phyloP scores from a whole-genome alignment of 257 asterid species.

The Apocynum venetum region DNA sequence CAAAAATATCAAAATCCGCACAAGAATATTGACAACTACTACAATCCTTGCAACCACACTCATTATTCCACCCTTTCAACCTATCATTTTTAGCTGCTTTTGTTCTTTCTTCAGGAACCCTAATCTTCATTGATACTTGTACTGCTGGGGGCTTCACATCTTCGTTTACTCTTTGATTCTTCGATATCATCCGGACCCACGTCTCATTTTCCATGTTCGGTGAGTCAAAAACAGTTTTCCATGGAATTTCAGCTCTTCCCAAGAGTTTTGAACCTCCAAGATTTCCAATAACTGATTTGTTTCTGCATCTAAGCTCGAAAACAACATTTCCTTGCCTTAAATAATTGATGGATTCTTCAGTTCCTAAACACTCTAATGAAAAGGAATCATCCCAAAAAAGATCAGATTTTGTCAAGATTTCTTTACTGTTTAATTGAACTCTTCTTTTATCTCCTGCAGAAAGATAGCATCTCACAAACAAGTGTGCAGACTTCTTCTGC shows the following conservation, averaged over 20 bases:
- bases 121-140: slow-evolving; percentile 37
- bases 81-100: slow-evolving; percentile 1
- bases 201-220: slow-evolving; percentile 36
- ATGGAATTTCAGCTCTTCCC: slow-evolving; percentile 53
- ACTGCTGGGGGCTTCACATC: slow-evolving; percentile 49
- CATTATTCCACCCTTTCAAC: slow-evolving; percentile 9
- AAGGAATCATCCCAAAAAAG: slow-evolving; percentile 46
- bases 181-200: slow-evolving; percentile 43
- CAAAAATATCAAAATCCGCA: slow-evolving; percentile 24
- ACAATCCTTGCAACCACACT: slow-evolving; percentile 19
- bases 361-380: slow-evolving; percentile 44
- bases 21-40: neutral
- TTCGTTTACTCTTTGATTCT: slow-evolving; percentile 14
- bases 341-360: slow-evolving; percentile 29
- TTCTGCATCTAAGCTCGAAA: slow-evolving; percentile 58
- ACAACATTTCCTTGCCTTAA: slow-evolving; percentile 33
- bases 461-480: slow-evolving; percentile 62
- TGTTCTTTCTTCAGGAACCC: neutral
- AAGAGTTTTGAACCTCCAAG: slow-evolving; percentile 44
- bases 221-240: slow-evolving; percentile 35
- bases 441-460: slow-evolving; percentile 39
- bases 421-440: slow-evolving; percentile 38
- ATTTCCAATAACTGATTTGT: slow-evolving; percentile 23
- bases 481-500: slow-evolving; percentile 20
- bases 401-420: slow-evolving; percentile 39